Evolutionary conservation across 305 asterid genomes (phyloP), one percentile per base, ranked within the genome.

Genomic region (Ajuga reptans): DNA sequence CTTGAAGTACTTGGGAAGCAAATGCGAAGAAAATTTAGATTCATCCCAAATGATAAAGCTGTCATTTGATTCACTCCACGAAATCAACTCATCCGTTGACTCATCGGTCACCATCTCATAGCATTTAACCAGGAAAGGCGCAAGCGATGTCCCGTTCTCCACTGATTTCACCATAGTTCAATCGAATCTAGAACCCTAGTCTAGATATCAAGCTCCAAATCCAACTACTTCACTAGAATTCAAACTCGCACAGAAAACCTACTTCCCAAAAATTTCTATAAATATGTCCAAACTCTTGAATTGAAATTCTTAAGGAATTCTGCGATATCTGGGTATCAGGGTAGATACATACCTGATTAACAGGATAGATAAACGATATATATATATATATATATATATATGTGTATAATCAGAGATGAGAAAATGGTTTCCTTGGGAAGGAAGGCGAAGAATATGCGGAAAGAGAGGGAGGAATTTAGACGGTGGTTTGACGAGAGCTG

Each of bases 1-100:
- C 83, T 93, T 93, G 90, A 93, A 93, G 78, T 89, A 87, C 76
- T 89, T 93, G 0, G 95, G 94, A 12, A 93, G 88, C 83, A 93
- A 70, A 33, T 83, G 83, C 29, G 89, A 75, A 29, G 89, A 73
- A 53, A 93, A 93, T 37, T 55, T 79, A 16, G 96, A 74, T 21
- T 80, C 92, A 50, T 90, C 89, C 90, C 86, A 81, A 21, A 90
- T 90, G 64, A 93, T 76, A 67, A 93, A 93, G 82, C 95, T 88
- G 66, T 80, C 83, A 43, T 71, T 71, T 6, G 89, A 69, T n/a
- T 76, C 82, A 56, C 80, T 74, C 99, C 99, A 93, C 0, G 91
- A 87, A 82, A 93, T 90, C 89, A 90, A 73, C 18, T 78, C 85
- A 55, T 90, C 70, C 1, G 97, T 93, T 37, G 87, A 84, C 54